Evolutionary conservation across 1,139 yeast genomes (phyloP).

Genomic region (Saccharomyces pastorianus): DNA sequence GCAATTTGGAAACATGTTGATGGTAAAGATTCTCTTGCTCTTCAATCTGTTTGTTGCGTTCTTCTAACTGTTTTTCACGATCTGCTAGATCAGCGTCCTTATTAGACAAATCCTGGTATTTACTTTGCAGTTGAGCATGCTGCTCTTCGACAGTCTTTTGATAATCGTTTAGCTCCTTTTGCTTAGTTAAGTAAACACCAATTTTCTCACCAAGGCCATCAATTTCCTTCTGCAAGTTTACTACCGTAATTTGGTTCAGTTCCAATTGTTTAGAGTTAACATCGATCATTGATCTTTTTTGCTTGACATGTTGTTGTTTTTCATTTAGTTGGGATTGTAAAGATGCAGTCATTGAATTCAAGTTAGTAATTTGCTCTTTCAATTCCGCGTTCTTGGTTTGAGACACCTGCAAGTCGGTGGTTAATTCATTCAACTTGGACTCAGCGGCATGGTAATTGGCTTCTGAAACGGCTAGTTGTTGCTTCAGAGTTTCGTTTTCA

Average conservation of each 20-base stretch:
- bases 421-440: constrained; percentile 54
- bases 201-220: constrained; percentile 35
- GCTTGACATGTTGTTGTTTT: constrained; percentile 46
- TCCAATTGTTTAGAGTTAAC: constrained; percentile 65
- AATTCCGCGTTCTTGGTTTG: constrained; percentile 58
- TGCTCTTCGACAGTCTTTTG: constrained; percentile 32
- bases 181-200: constrained; percentile 24
- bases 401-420: constrained; percentile 51
- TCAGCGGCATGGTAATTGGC: constrained; percentile 73
- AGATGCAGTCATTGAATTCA: constrained; percentile 60
- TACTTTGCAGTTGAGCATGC: constrained; percentile 35
- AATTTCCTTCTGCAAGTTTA: constrained; percentile 41
- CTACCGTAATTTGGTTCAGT: constrained; percentile 43
- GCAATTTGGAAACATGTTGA: constrained; percentile 33
- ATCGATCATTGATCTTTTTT: constrained; percentile 53
- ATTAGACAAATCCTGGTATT: constrained; percentile 26
- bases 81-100: constrained; percentile 21
- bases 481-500: constrained; percentile 65
- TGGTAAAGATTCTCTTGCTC: constrained; percentile 33
- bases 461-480: constrained; percentile 72
- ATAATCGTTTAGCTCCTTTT: constrained; percentile 35
- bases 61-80: constrained; percentile 31
- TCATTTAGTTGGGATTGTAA: constrained; percentile 49
- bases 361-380: constrained; percentile 57
- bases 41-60: constrained; percentile 27